Evolutionary conservation across 169 alveolate species (phyloP), one percentile per base, ranked within the genome.

Genomic region (Theileria luwenshuni): DNA sequence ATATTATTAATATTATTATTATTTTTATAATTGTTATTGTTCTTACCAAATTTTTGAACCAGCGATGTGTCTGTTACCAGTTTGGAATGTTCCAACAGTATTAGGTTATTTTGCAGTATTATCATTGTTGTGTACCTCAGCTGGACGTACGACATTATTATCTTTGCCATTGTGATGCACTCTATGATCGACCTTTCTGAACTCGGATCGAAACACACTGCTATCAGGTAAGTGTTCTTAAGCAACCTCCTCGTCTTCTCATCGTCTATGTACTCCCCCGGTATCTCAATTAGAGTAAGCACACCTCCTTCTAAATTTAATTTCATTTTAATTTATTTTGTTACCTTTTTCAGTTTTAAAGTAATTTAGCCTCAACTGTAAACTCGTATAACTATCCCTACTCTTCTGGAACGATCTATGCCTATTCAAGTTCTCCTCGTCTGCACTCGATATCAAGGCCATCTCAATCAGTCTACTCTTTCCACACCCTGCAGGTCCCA

Each of bases 391-490:
- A 12, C 10, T 5, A 32, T 30, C 33, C 45, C 32, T 67, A 17
- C 41, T 67, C 30, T 19, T 42, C 45, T 67, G 59, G 32, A 67
- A 45, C 23, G 13, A 30, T 8, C 75, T 43, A 25, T 67, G 69
- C 48, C 30, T 51, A 7, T 21, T 67, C 75, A 58, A 45, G 54
- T 63, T 72, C 43, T 63, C 59, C 27, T 79, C 86, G 25, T 79
- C 86, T 21, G 81, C 86, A 21, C 47, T 71, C 38, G 56, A 56
- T 28, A 79, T 72, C 48, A 79, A 63, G 33, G 83, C 81, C 83
- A 79, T 64, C 83, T 81, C 89, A 60, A 81, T 38, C 54, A 81
- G 75, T 0, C 83, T 75, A 48, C 80, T 81, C 83, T 81, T 81
- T 1, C 89, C 89, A 21, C 83, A 70, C 38, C 84, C 56, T 13